These are phyloP conservation scores for Pseudonitzschia multistriata DNA, from an alignment of 108 stramenopile genomes.

Conservation along the genomic window DNA sequence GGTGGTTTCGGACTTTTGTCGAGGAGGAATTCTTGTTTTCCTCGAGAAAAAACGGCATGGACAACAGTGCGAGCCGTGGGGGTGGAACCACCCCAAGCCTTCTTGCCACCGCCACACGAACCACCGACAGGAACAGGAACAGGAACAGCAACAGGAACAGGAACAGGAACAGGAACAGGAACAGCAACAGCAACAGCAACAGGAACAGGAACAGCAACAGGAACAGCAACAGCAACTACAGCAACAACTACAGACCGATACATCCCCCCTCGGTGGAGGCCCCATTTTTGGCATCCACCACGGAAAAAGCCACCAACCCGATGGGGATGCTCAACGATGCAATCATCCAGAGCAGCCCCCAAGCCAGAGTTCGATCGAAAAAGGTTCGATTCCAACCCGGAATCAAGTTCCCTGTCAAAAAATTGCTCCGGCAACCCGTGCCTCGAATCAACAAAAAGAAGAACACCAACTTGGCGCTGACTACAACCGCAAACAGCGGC, in stretches of 20 bases:
- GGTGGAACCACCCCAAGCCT: neutral
- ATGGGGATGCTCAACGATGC: neutral
- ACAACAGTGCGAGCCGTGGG: neutral
- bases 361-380: neutral
- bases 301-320: neutral
- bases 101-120: neutral
- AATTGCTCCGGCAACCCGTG: neutral
- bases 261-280: neutral
- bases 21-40: neutral
- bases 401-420: constrained; percentile 4
- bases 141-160: neutral
- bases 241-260: neutral
- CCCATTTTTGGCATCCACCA: too few relatives aligned
- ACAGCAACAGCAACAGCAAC: neutral
- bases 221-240: too few relatives aligned
- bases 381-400: constrained; percentile 1
- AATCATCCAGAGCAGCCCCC: neutral
- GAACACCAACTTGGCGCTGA: too few relatives aligned
- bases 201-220: neutral
- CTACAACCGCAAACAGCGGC: too few relatives aligned
- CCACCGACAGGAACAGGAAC: neutral
- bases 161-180: neutral
- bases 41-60: neutral
- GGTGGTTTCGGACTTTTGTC: neutral
- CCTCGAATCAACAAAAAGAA: neutral